A percentile compares a stretch with the other conserved stretches of the same genome.
Conservation (phyloP, 345 rosid species). For the Eucalyptus victrix region DNA sequence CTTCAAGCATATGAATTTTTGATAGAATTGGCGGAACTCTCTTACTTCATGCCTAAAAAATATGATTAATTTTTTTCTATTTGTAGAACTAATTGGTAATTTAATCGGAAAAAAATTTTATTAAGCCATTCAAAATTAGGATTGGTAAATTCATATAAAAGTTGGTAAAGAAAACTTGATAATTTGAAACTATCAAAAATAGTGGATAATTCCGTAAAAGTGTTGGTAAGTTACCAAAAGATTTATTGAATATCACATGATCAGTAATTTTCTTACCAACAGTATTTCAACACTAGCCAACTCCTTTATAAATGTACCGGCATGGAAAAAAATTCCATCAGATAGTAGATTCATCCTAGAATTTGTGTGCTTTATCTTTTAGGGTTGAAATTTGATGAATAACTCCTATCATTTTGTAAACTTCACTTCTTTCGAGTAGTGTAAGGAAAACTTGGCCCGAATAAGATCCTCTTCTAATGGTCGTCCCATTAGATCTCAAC, state of each 20-base stretch:
- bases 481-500: neutral
- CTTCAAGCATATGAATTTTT: neutral
- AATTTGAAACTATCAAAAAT: neutral
- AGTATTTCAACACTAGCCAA: neutral
- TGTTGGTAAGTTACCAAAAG: neutral
- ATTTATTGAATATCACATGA: neutral
- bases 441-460: neutral
- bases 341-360: neutral
- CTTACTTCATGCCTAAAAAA: neutral
- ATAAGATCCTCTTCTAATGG: neutral
- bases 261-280: neutral
- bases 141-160: neutral
- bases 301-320: neutral
- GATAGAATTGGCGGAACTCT: neutral
- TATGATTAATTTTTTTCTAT: neutral
- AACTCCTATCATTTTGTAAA: neutral
- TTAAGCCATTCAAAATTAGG: neutral
- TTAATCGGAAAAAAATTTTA: neutral
- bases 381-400: neutral
- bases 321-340: neutral
- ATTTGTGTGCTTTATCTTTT: neutral
- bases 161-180: neutral
- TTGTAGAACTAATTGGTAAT: neutral
- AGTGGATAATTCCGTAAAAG: neutral
- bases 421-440: neutral